Evolutionary conservation across 1,139 yeast genomes (phyloP).

Genomic region (Nakaseomyces uthaithaninus): DNA sequence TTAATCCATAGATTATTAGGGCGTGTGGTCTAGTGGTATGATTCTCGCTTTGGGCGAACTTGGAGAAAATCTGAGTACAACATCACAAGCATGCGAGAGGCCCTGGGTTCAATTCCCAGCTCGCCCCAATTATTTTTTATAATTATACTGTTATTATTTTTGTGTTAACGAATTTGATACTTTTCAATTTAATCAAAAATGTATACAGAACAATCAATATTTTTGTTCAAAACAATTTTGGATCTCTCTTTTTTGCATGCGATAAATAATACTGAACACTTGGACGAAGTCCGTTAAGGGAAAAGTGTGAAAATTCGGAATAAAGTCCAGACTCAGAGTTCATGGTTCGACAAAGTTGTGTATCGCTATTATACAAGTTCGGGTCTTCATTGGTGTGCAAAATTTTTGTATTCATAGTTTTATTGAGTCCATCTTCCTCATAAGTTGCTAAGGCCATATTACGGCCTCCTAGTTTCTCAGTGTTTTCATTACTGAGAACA

Average conservation of each 20-base stretch:
- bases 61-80: slow-evolving; percentile 1
- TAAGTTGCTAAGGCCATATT: too few species aligned
- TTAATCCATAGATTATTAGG: slow-evolving; percentile 3
- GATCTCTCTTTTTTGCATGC: slow-evolving; percentile 2
- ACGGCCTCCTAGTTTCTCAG: too few species aligned
- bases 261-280: not conserved
- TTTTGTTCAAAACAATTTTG: not conserved
- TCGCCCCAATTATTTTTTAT: slow-evolving; percentile 8
- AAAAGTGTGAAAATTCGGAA: not conserved
- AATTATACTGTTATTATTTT: not conserved
- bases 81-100: slow-evolving; percentile 11
- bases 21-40: slow-evolving; percentile 12
- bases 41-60: slow-evolving; percentile 11
- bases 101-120: slow-evolving; percentile 12
- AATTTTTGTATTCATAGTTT: too few species aligned
- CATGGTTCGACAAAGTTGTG: too few species aligned
- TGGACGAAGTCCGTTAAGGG: not conserved
- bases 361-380: too few species aligned
- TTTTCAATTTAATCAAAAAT: not conserved
- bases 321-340: not conserved
- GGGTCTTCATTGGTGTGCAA: too few species aligned
- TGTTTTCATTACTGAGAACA: too few species aligned
- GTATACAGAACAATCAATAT: not conserved
- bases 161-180: not conserved
- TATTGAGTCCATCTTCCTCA: too few species aligned